These are phyloP conservation scores for Nymphaea colorata DNA, from an alignment of 164 flowering plant species.

Conservation along the genomic window DNA sequence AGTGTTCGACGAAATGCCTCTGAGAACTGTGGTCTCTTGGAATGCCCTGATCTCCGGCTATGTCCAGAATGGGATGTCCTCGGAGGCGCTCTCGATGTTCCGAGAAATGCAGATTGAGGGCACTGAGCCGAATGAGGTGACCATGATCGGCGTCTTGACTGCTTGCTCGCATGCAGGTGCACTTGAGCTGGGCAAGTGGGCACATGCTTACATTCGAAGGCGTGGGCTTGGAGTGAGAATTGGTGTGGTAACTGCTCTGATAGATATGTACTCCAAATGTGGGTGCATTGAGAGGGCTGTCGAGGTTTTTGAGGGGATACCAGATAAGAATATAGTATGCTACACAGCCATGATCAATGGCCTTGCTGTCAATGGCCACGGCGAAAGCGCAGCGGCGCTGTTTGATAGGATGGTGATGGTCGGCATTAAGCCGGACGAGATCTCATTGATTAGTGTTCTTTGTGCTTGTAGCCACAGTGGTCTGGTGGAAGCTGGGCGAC, in stretches of 20 bases:
- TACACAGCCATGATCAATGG: slow-evolving; percentile 18
- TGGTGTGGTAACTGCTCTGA: slow-evolving; percentile 11
- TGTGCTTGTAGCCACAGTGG: slow-evolving; percentile 13
- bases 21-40: slow-evolving; percentile 5
- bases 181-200: slow-evolving; percentile 12
- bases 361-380: slow-evolving; percentile 13
- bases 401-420: slow-evolving; percentile 7
- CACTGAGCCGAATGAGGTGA: neutral
- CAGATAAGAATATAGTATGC: slow-evolving; percentile 8
- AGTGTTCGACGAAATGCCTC: slow-evolving; percentile 7
- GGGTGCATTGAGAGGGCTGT: slow-evolving; percentile 10
- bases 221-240: slow-evolving; percentile 1
- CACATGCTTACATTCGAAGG: slow-evolving; percentile 10
- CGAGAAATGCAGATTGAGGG: slow-evolving; percentile 1
- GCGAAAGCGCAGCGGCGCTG: slow-evolving; percentile 3
- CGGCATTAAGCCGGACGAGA: slow-evolving; percentile 7
- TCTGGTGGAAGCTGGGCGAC: slow-evolving; percentile 9
- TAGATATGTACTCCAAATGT: slow-evolving; percentile 14
- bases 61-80: slow-evolving; percentile 8
- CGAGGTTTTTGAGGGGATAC: slow-evolving; percentile 8
- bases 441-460: slow-evolving; percentile 5
- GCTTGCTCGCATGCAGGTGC: slow-evolving; percentile 12
- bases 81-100: slow-evolving; percentile 5
- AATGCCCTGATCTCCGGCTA: slow-evolving; percentile 6
- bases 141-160: slow-evolving; percentile 3